Evolutionary conservation across 2,329 filamentous ascomycete genomes (phyloP), one percentile per base, ranked within the genome.

Genomic region (Fusarium anthophilum): DNA sequence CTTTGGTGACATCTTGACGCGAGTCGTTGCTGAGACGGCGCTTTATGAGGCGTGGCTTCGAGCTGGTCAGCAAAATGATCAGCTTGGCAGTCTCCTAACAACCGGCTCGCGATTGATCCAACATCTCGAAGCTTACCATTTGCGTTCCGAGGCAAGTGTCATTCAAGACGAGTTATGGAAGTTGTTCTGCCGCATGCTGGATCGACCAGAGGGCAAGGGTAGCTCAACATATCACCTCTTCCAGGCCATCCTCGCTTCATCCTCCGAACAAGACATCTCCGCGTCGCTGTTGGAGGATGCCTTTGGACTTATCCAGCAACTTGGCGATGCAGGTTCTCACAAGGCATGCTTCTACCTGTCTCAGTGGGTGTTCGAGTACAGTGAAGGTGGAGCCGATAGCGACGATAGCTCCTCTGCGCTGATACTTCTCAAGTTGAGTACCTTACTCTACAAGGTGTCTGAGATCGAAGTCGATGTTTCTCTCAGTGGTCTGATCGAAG

Each of bases 21-120:
- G 38, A 12, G 54, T 56, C 8, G 54, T 56, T 45, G 54, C 54
- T 3, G 54, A 56, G 28, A 45, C 54, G 0, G 54, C 54, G 2
- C 54, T 56, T 45, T 56, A 56, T 56, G 54, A 56, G 38, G 54
- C 54, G 3, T 56, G 54, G 54, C 54, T 56, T 24, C 54, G 54
- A 24, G 54, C 54, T 0, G 54, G 54, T 6, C 38, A 45, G 38
- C 54, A 41, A 4, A 45, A 20, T 1, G 54, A 56, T 1, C 54
- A 56, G 38, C 54, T 56, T 22, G 54, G 54, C 4, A 45, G 5
- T 32, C 38, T 56, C 38, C n/a, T 56, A 12, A 56, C 54, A 1
- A 56, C 54, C 8, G 54, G 54, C 3, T 45, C 38, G 2, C 15
- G 54, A 32, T 4, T 56, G 22, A 56, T 56, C 3, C 54, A 56